Percentiles rank a stretch among this genome's conserved stretches.
Conservation (phyloP, 2,329 filamentous ascomycete species). For the Beauveria sp. region DNA sequence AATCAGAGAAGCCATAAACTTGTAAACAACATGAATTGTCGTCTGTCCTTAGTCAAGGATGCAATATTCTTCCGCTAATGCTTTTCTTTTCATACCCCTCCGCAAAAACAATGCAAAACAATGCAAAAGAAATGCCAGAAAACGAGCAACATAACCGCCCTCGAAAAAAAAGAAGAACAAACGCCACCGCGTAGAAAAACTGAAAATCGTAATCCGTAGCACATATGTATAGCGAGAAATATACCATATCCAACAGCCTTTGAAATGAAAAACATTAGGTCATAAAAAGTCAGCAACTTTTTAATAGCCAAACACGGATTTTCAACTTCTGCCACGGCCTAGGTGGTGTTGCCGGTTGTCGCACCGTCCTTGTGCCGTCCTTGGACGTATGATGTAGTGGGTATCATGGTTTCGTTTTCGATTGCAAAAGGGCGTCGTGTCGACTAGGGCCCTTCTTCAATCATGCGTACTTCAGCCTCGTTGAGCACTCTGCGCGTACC, state of each 20-base stretch:
- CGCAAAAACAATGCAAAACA: not conserved
- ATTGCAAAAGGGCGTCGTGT: not conserved
- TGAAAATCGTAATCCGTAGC: not conserved
- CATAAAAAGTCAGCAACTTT: not conserved
- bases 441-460: constrained; percentile 35
- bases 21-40: not conserved
- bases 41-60: not conserved
- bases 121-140: not conserved
- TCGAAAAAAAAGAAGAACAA: not conserved
- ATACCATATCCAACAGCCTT: not conserved
- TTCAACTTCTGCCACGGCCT: not conserved
- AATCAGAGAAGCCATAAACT: no score
- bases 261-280: not conserved
- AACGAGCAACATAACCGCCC: not conserved
- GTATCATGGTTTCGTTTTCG: not conserved
- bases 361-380: not conserved
- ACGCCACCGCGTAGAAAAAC: not conserved
- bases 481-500: constrained; percentile 70
- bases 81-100: not conserved
- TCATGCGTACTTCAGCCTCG: constrained; percentile 44
- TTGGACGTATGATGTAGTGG: not conserved
- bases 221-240: not conserved
- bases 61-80: not conserved
- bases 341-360: not conserved
- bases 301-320: not conserved